Evolutionary conservation across 257 asterid species (phyloP).

Genomic region (Scutellaria baicalensis): DNA sequence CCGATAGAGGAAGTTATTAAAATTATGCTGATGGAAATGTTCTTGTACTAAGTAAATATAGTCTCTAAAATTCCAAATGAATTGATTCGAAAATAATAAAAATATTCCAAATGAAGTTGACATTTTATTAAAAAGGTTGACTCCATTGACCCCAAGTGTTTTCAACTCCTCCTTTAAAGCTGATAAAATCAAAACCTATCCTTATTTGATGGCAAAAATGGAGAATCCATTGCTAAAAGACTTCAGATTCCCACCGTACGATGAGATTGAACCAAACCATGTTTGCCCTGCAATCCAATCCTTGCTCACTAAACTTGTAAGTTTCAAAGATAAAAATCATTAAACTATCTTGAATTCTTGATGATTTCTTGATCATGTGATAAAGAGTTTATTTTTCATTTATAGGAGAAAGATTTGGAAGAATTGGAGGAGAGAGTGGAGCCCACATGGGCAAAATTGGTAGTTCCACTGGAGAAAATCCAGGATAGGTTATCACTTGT

Average conservation of each 20-base stretch:
- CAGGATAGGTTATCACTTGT: slow-evolving; percentile 51
- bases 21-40: too few relatives aligned
- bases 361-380: neutral
- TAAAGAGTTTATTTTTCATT: neutral
- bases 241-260: slow-evolving; percentile 71
- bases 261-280: slow-evolving; percentile 47
- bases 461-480: slow-evolving; percentile 76
- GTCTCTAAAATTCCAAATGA: neutral
- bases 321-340: neutral
- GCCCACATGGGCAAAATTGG: slow-evolving; percentile 67
- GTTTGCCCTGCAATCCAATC: slow-evolving; percentile 61
- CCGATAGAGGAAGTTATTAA: too few relatives aligned
- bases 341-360: neutral
- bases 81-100: too few relatives aligned
- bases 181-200: neutral
- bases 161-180: too few relatives aligned
- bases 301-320: slow-evolving; percentile 45
- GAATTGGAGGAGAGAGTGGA: slow-evolving; percentile 59
- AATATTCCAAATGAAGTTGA: too few relatives aligned
- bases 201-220: slow-evolving; percentile 7
- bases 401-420: slow-evolving; percentile 51
- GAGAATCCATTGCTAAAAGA: slow-evolving; percentile 56
- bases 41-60: too few relatives aligned
- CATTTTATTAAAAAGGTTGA: too few relatives aligned
- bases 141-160: too few relatives aligned